Conservation (phyloP, 805 yeast genomes). For the Yarrowia keelungensis region DNA sequence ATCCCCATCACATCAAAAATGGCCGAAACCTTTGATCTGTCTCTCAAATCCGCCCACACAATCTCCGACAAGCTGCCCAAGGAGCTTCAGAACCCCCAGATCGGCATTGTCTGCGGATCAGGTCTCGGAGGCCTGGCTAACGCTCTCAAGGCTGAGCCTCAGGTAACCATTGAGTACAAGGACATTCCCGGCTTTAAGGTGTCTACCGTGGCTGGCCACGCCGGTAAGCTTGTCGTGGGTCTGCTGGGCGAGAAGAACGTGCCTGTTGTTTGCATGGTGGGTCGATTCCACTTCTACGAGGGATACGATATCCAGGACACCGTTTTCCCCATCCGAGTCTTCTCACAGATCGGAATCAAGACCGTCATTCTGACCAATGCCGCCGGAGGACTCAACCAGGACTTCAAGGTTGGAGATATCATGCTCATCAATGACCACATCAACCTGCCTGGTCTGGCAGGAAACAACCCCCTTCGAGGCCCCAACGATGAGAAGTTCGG, state of each 20-base stretch:
- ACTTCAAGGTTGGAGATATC: conserved; percentile 79
- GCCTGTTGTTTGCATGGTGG: conserved; percentile 92
- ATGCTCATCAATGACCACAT: conserved; percentile 91
- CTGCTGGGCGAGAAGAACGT: conserved; percentile 68
- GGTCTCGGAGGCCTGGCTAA: conserved; percentile 88
- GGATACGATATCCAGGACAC: conserved; percentile 85
- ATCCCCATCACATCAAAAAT: conserved; percentile 9
- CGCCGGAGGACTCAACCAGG: conserved; percentile 83
- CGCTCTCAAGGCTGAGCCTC: conserved; percentile 52
- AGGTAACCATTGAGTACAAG: conserved; percentile 63
- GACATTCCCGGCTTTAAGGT: conserved; percentile 79
- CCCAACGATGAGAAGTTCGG: conserved; percentile 82
- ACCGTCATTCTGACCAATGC: conserved; percentile 84
- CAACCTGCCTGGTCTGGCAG: conserved; percentile 89
- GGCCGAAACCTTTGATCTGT: conserved; percentile 25
- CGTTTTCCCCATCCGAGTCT: conserved; percentile 83
- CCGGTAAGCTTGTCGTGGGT: conserved; percentile 83
- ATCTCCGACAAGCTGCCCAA: conserved; percentile 42
- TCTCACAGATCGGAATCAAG: conserved; percentile 66
- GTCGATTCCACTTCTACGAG: conserved; percentile 82
- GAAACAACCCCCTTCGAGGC: conserved; percentile 86
- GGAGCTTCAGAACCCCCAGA: conserved; percentile 58
- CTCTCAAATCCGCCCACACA: conserved; percentile 41
- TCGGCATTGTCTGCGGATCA: conserved; percentile 89
- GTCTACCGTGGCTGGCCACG: conserved; percentile 91